Percentiles rank a stretch among this genome's conserved stretches.
Evolutionary conservation across 2,329 filamentous ascomycete species (phyloP).

Genomic region (Penicillium vulpinum): DNA sequence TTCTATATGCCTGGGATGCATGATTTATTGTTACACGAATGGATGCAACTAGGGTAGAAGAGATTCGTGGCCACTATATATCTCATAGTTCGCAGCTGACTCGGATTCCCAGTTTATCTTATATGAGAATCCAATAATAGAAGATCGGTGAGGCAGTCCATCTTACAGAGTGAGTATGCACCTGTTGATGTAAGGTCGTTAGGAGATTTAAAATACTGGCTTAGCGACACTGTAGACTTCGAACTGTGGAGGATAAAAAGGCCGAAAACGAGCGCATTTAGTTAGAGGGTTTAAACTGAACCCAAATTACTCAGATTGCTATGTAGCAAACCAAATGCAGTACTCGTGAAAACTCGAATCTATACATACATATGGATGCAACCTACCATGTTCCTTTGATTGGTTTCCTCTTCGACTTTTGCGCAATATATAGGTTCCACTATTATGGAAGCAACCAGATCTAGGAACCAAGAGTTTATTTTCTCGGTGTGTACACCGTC

Average conservation of each 20-base stretch:
- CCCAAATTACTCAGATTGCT: background rate
- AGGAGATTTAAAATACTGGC: too few species aligned
- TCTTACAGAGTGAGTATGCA: too few species aligned
- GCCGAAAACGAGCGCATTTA: too few species aligned
- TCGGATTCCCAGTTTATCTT: background rate
- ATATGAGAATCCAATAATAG: background rate
- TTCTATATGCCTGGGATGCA: background rate
- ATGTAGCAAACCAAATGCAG: too few species aligned
- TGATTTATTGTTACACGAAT: background rate
- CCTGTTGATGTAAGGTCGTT: too few species aligned
- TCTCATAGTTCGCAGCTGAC: background rate
- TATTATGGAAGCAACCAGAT: background rate
- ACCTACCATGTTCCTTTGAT: background rate
- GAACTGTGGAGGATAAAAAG: background rate
- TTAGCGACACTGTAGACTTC: background rate
- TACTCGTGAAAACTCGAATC: background rate
- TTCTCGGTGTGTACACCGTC: background rate
- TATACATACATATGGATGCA: too few species aligned
- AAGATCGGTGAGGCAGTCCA: background rate
- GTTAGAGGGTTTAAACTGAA: too few species aligned
- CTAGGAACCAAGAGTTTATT: background rate
- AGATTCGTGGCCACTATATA: background rate
- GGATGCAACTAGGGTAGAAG: background rate
- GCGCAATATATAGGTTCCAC: too few species aligned
- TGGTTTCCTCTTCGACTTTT: background rate